A percentile compares a stretch with the other conserved stretches of the same genome.
phyloP scores from a whole-genome alignment of 495 filamentous ascomycete species.

The Umbilicaria muhlenbergii region DNA sequence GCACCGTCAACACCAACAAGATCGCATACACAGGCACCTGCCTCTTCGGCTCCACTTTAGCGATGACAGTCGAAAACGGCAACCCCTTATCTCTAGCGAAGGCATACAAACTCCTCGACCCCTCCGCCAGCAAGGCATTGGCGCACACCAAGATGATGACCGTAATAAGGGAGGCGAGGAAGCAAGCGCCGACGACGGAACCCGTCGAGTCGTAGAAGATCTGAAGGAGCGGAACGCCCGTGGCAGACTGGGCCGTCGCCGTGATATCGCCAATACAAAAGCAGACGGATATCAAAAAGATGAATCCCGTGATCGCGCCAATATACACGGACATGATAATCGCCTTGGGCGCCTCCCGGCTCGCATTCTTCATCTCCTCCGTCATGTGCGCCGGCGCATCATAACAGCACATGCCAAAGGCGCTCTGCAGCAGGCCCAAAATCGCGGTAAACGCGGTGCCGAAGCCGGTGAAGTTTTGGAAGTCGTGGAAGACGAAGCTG shows the following conservation, averaged over 20 bases:
- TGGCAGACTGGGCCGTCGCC: conserved; percentile 21
- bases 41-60: conserved; percentile 23
- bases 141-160: conserved; percentile 26
- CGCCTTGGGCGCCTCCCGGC: conserved; percentile 34
- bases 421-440: conserved; percentile 37
- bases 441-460: conserved; percentile 33
- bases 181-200: conserved; percentile 24
- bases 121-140: conserved; percentile 28
- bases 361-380: conserved; percentile 31
- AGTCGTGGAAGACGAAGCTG: conserved; percentile 39
- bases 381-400: conserved; percentile 12
- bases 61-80: conserved; percentile 28
- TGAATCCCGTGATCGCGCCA: conserved; percentile 32
- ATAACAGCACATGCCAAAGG: conserved; percentile 41
- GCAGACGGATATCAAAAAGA: conserved; percentile 30
- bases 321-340: conserved; percentile 39
- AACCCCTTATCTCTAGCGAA: conserved; percentile 33
- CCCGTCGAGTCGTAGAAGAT: conserved; percentile 33
- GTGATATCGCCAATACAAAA: conserved; percentile 34
- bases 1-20: conserved; percentile 30
- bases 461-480: conserved; percentile 41
- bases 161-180: conserved; percentile 23
- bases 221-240: conserved; percentile 30
- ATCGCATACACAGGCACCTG: conserved; percentile 36
- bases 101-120: conserved; percentile 27